These are phyloP conservation scores for Tubosaeta sp. DNA, from an alignment of 768 basidiomycete species.

Conservation along the genomic window DNA sequence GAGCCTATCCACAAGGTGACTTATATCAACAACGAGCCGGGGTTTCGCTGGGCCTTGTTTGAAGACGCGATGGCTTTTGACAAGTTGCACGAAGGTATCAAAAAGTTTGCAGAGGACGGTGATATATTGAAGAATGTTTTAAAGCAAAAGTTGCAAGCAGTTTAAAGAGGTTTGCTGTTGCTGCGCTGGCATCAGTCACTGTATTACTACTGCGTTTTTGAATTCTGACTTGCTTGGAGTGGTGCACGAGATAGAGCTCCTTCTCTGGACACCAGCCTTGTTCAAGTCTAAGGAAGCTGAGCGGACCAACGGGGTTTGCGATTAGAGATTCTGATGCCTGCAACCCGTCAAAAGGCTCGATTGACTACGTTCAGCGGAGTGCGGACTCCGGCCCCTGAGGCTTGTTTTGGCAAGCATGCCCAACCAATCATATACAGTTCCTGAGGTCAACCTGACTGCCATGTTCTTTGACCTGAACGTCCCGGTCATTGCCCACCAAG, in stretches of 20 bases:
- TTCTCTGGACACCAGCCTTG: too few relatives aligned
- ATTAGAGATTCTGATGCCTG: too few relatives aligned
- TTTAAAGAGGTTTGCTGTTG: neutral
- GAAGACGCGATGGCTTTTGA: conserved; percentile 96
- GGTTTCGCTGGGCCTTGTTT: conserved; percentile 93
- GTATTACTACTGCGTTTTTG: neutral
- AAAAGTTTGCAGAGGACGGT: conserved; percentile 96
- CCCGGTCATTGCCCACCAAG: conserved; percentile 36
- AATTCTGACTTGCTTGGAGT: neutral
- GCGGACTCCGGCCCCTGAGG: too few relatives aligned
- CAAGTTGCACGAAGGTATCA: conserved; percentile 97
- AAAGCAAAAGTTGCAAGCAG: conserved; percentile 49
- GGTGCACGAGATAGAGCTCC: neutral
- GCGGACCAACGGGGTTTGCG: too few relatives aligned
- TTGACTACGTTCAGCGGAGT: too few relatives aligned
- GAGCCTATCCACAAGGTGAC: conserved; percentile 69
- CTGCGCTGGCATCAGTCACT: neutral
- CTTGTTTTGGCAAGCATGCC: too few relatives aligned
- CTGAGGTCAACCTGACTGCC: too few relatives aligned
- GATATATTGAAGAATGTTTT: conserved; percentile 81
- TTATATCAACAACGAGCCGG: conserved; percentile 88
- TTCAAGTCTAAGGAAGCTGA: too few relatives aligned
- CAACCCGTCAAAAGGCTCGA: too few relatives aligned
- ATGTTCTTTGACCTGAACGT: conserved; percentile 74
- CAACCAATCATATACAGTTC: too few relatives aligned